Percentiles rank a stretch among this genome's conserved stretches.
phyloP scores from a whole-genome alignment of 768 basidiomycete species.

The Clavulina sp. region DNA sequence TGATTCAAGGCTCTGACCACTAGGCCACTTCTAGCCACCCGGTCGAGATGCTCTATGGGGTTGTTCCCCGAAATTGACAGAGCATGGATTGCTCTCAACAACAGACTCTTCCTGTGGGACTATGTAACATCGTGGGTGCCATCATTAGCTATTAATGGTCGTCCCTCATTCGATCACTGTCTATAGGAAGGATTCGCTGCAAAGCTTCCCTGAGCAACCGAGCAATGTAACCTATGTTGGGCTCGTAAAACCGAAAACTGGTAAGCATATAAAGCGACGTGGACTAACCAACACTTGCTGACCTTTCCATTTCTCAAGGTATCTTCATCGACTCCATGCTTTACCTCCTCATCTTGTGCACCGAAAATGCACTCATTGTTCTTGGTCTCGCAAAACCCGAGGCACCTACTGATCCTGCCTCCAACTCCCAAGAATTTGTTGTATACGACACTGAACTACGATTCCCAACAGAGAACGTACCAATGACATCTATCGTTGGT shows the following conservation, averaged over 20 bases:
- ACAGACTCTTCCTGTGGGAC: conserved; percentile 92
- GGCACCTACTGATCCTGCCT: conserved; percentile 28
- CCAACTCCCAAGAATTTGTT: conserved; percentile 54
- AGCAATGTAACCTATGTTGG: conserved; percentile 82
- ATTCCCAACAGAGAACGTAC: conserved; percentile 49
- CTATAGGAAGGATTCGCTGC: background rate
- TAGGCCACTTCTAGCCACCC: no score
- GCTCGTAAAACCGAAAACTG: conserved; percentile 67
- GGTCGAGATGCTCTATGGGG: conserved; percentile 33
- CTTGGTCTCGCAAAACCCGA: conserved; percentile 22
- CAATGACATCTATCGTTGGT: conserved; percentile 72
- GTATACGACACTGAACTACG: conserved; percentile 82
- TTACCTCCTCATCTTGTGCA: conserved; percentile 76
- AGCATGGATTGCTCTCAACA: conserved; percentile 89
- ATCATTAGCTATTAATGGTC: conserved; percentile 23
- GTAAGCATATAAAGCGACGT: conserved; percentile 13
- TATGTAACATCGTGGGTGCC: conserved; percentile 57
- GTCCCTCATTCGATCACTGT: background rate
- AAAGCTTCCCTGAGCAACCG: conserved; percentile 40
- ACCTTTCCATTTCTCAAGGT: conserved; percentile 12
- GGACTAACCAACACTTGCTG: background rate
- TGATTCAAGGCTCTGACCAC: no score
- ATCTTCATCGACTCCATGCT: conserved; percentile 91
- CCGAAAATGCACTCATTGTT: conserved; percentile 72
- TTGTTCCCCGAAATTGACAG: conserved; percentile 84